phyloP scores from a whole-genome alignment of 768 basidiomycete species.

The Paxillus ammoniavirescens region DNA sequence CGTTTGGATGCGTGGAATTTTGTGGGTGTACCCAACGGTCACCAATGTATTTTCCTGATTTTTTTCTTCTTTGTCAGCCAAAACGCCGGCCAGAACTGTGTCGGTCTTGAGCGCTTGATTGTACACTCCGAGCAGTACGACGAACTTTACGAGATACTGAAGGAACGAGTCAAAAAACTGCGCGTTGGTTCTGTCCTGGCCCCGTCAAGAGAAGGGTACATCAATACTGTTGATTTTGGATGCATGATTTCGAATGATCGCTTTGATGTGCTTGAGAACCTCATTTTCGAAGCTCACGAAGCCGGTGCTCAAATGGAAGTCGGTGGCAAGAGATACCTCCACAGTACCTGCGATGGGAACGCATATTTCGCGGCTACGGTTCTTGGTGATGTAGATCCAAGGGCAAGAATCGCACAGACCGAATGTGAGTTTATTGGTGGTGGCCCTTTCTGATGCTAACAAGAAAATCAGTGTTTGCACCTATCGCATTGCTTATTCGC shows the following conservation, averaged over 20 bases:
- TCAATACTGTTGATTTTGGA: constrained; percentile 79
- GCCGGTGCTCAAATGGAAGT: constrained; percentile 61
- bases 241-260: constrained; percentile 80
- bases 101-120: constrained; percentile 91
- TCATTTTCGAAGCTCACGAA: constrained; percentile 67
- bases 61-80: constrained; percentile 50
- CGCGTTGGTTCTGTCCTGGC: constrained; percentile 79
- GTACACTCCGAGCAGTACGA: constrained; percentile 80
- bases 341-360: constrained; percentile 67
- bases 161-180: constrained; percentile 62
- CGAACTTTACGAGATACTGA: constrained; percentile 64
- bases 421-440: constrained; percentile 53
- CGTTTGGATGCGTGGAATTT: constrained; percentile 87
- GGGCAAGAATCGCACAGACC: constrained; percentile 73
- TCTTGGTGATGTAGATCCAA: constrained; percentile 69
- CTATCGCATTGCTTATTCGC: constrained; percentile 82
- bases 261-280: constrained; percentile 63
- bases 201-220: constrained; percentile 62
- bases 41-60: not conserved
- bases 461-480: constrained; percentile 79
- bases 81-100: constrained; percentile 94
- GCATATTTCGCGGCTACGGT: constrained; percentile 88
- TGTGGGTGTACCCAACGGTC: constrained; percentile 51
- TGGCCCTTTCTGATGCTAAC: constrained; percentile 9
- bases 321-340: constrained; percentile 66